Evolutionary conservation across 2,329 filamentous ascomycete genomes (phyloP).

Genomic region (Fusarium equiseti): DNA sequence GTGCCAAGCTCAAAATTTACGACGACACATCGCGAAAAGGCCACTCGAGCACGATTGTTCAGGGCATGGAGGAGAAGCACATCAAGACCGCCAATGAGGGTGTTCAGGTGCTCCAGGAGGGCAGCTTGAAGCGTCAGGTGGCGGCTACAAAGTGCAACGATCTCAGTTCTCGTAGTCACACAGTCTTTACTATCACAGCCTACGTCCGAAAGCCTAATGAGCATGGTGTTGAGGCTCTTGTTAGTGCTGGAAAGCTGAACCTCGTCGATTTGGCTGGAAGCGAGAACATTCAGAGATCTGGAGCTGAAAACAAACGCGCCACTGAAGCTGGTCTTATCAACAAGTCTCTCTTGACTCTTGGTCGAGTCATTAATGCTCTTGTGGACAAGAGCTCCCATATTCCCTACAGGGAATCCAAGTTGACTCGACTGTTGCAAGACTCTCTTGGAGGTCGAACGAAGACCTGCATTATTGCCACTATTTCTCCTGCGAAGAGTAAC

Average conservation of each 20-base stretch:
- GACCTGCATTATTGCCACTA: constrained; percentile 97
- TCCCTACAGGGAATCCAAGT: constrained; percentile 91
- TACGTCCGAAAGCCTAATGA: constrained; percentile 86
- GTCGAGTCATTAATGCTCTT: constrained; percentile 95
- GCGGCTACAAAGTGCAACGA: constrained; percentile 99
- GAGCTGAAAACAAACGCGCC: constrained; percentile 97
- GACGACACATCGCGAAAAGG: constrained; percentile 90
- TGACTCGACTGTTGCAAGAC: constrained; percentile 94
- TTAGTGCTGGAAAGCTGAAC: constrained; percentile 94
- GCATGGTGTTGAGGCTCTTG: constrained; percentile 87
- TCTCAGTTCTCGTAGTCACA: constrained; percentile 95
- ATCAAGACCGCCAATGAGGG: constrained; percentile 88
- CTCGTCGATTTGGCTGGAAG: constrained; percentile 96
- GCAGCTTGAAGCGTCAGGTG: constrained; percentile 95
- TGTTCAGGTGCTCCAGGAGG: constrained; percentile 87
- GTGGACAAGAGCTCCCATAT: constrained; percentile 93
- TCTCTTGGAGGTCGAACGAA: constrained; percentile 96
- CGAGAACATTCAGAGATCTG: constrained; percentile 96
- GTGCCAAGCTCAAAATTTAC: constrained; percentile 91
- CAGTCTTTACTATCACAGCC: constrained; percentile 95
- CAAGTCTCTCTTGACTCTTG: constrained; percentile 94
- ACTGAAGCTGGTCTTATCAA: constrained; percentile 97
- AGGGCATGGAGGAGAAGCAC: constrained; percentile 97
- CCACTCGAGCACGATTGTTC: constrained; percentile 87
- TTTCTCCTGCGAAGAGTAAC: constrained; percentile 94